Evolutionary conservation across 805 yeast genomes (phyloP).

Genomic region (Cyberlindnera misumaiensis): DNA sequence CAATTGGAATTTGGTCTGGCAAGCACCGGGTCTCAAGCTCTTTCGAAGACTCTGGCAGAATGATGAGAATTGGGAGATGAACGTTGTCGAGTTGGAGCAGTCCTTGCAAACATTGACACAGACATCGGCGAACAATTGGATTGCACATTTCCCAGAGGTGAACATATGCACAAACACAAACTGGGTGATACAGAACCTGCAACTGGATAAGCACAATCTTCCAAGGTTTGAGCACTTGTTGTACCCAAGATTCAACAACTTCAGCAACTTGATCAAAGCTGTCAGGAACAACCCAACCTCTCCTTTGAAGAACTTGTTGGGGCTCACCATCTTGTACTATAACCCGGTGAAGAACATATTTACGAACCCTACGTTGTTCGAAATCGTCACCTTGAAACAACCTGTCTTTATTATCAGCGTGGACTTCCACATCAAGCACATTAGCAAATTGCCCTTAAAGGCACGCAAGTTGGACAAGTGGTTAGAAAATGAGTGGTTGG

Average conservation of each 20-base stretch:
- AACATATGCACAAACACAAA: slow-evolving; percentile 53
- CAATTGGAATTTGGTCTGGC: slow-evolving; percentile 64
- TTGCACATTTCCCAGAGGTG: slow-evolving; percentile 81
- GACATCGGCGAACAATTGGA: slow-evolving; percentile 45
- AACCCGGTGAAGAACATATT: slow-evolving; percentile 26
- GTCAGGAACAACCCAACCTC: slow-evolving; percentile 1
- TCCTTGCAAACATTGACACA: slow-evolving; percentile 22
- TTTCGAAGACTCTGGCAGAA: slow-evolving; percentile 41
- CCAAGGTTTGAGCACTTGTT: slow-evolving; percentile 55
- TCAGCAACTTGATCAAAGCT: slow-evolving; percentile 39
- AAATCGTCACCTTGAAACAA: slow-evolving; percentile 29
- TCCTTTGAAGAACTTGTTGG: slow-evolving; percentile 22
- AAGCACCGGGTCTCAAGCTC: slow-evolving; percentile 47
- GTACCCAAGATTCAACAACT: slow-evolving; percentile 70
- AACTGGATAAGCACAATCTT: slow-evolving; percentile 51
- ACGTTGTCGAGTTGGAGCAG: slow-evolving; percentile 29
- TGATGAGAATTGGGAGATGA: slow-evolving; percentile 63
- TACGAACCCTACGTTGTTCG: slow-evolving; percentile 30
- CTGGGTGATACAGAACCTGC: slow-evolving; percentile 40
- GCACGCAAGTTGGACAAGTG: slow-evolving; percentile 59
- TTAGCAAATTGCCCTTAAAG: slow-evolving; percentile 44
- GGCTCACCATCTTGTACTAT: slow-evolving; percentile 33
- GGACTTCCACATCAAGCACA: slow-evolving; percentile 25
- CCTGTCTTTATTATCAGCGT: slow-evolving; percentile 23
- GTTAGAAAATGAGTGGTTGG: slow-evolving; percentile 68